These are phyloP conservation scores for Gracilaria caudata DNA, from an alignment of 23 red algal genomes.

Conservation along the genomic window DNA sequence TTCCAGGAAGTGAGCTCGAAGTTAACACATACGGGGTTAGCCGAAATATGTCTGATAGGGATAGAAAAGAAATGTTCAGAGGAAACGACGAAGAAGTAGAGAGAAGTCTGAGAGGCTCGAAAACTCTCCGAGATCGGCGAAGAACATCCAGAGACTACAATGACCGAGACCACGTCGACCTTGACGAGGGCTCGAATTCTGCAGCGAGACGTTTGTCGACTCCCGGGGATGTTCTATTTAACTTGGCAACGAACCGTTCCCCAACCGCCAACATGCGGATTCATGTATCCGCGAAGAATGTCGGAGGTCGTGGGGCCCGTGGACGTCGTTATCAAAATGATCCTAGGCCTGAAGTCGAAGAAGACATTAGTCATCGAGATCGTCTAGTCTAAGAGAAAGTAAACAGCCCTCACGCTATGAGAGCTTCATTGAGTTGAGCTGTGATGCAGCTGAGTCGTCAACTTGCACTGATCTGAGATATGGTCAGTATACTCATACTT, in stretches of 20 bases:
- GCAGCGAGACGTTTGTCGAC: background rate
- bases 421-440: background rate
- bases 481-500: no score
- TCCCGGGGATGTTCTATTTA: slow-evolving; percentile 8
- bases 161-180: background rate
- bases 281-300: background rate
- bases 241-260: background rate
- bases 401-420: background rate
- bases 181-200: no score
- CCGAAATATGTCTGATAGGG: background rate
- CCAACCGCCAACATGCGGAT: background rate
- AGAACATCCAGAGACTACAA: background rate
- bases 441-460: background rate
- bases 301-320: background rate
- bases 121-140: background rate
- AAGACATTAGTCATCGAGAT: background rate
- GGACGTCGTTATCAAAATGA: slow-evolving; percentile 3
- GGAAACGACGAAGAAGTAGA: background rate
- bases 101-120: background rate
- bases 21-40: slow-evolving; percentile 15
- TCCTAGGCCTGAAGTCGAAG: background rate
- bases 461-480: no score
- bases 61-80: background rate
- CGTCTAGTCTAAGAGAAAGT: background rate
- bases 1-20: slow-evolving; percentile 30